Conservation (phyloP, 2,329 filamentous ascomycete species). For the Colletotrichum musicola region DNA sequence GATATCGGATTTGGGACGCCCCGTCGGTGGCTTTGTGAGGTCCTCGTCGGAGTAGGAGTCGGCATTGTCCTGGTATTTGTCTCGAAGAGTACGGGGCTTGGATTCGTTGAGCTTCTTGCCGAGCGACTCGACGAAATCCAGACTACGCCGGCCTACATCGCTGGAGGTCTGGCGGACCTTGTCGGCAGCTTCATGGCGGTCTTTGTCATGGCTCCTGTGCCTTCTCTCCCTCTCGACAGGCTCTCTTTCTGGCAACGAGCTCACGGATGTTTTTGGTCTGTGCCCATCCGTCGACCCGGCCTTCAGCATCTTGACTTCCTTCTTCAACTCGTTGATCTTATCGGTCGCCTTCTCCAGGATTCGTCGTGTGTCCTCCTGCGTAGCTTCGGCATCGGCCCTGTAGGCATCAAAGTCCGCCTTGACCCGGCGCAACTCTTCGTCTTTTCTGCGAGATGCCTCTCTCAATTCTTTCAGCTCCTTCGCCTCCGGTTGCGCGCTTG, state of each 20-base stretch:
- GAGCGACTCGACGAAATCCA: conserved; percentile 44
- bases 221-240: conserved; percentile 15
- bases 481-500: conserved; percentile 35
- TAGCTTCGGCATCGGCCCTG: conserved; percentile 65
- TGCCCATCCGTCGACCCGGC: conserved; percentile 37
- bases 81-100: conserved; percentile 47
- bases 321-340: conserved; percentile 68
- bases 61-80: conserved; percentile 51
- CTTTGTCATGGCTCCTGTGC: conserved; percentile 17
- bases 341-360: conserved; percentile 68
- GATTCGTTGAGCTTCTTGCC: conserved; percentile 40
- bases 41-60: conserved; percentile 29
- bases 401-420: conserved; percentile 66
- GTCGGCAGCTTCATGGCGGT: conserved; percentile 22
- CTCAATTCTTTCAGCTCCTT: conserved; percentile 47
- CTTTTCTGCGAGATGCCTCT: conserved; percentile 58
- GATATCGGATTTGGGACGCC: conserved; percentile 33
- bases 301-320: conserved; percentile 63
- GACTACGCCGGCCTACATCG: conserved; percentile 40
- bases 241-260: conserved; percentile 12
- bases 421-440: conserved; percentile 62
- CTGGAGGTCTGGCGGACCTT: conserved; percentile 28
- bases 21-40: background rate
- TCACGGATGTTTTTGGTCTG: conserved; percentile 16
- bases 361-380: conserved; percentile 67